Evolutionary conservation across 495 filamentous ascomycete species (phyloP), one percentile per base, ranked within the genome.

Genomic region (Friedmanniomyces simplex): DNA sequence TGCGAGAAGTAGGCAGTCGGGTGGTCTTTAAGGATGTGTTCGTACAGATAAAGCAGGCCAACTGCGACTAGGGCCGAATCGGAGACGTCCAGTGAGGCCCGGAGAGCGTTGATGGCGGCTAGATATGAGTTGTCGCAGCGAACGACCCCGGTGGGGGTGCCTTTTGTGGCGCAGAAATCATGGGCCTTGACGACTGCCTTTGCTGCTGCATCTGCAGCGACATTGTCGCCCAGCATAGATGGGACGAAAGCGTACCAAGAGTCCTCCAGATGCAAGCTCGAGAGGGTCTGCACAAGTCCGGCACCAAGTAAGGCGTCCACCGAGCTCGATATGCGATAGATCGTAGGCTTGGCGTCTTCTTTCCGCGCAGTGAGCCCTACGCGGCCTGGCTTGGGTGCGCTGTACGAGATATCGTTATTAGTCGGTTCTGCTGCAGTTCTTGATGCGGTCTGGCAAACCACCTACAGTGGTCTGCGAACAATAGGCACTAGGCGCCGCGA

Each of bases 271-370:
- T 54, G 51, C 34, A 54, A 2, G 22, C 21, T 30, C 21, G 37
- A 21, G n/a, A 54, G 14, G 34, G 26, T 25, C 20, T 30, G 32
- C n/a, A 25, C n/a, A 11, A 54, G 21, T 20, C 42, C 25, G 16
- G 49, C 49, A 3, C 26, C 30, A 2, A 34, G 32, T 37, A 52
- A 37, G n/a, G 25, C n/a, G n/a, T 32, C 49, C 49, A 10, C 5
- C 18, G 49, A 32, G 49, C 49, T 52, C 24, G 49, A 10, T 5
- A 52, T 52, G 32, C 49, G 26, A 24, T 6, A 11, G 10, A 52
- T 52, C 11, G 7, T 24, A 6, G 49, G 49, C 60, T 16, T 55
- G 45, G 16, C 59, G 50, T 63, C 60, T 54, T 24, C 56, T n/a
- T 43, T 5, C 5, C 18, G 39, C 18, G 5, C 39, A 20, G 14